Evolutionary conservation across 495 filamentous ascomycete species (phyloP).

Genomic region (Trichoderma virens): DNA sequence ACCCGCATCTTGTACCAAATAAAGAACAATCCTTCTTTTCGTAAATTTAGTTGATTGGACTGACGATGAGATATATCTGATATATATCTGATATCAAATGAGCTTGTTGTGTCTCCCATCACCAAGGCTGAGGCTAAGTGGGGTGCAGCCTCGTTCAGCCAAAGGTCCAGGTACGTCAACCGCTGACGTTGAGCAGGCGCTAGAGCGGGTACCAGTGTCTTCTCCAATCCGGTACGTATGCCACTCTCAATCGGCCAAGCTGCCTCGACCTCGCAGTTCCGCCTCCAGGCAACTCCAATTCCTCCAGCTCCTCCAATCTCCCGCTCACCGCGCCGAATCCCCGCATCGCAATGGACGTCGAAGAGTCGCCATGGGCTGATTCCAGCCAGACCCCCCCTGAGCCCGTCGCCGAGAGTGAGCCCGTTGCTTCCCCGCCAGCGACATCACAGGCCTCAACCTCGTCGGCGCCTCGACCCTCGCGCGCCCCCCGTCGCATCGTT

Average conservation of each 20-base stretch:
- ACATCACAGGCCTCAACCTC: constrained; percentile 35
- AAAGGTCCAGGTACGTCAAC: constrained; percentile 5
- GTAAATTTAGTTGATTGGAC: too few relatives aligned
- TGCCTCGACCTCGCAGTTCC: not conserved
- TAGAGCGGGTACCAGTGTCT: not conserved
- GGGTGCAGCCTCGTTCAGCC: not conserved
- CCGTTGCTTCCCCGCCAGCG: constrained; percentile 20
- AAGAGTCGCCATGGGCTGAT: constrained; percentile 35
- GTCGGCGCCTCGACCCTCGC: constrained; percentile 26
- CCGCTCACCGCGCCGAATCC: not conserved
- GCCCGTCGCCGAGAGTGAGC: not conserved
- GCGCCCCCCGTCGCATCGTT: constrained; percentile 59
- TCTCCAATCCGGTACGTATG: not conserved
- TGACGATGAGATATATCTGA: too few relatives aligned
- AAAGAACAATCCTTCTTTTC: too few relatives aligned
- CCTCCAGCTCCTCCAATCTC: not conserved
- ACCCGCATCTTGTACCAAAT: too few relatives aligned
- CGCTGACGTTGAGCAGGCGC: constrained; percentile 6
- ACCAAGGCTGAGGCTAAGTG: not conserved
- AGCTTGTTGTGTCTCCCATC: too few relatives aligned
- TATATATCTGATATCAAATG: too few relatives aligned
- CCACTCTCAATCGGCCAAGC: not conserved
- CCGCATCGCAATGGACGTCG: constrained; percentile 11
- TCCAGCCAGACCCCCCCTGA: constrained; percentile 9
- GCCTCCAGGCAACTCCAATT: not conserved